Evolutionary conservation across 1,139 yeast genomes (phyloP), one percentile per base, ranked within the genome.

Genomic region (Meyerozyma smithsonii): DNA sequence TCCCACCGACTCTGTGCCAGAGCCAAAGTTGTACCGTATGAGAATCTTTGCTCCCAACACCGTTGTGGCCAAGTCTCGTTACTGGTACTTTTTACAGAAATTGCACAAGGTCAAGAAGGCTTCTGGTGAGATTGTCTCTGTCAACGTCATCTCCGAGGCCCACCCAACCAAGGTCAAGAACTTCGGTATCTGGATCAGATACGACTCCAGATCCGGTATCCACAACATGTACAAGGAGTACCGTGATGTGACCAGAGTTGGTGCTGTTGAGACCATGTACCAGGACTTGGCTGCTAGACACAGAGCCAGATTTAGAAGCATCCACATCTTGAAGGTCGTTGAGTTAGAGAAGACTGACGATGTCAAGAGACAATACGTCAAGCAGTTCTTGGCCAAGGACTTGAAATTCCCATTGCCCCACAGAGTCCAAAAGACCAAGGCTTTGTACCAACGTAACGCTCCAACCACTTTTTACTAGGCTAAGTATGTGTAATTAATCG

Each of bases 171-270:
- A 88, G 82, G 97, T 92, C 69, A 92, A 92, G 92, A 92, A 90
- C 88, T 92, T 89, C 71, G 98, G 97, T 81, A 74, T 94, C 79
- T 92, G 98, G 98, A 84, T 92, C 73, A 90, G 98, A 83, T 92
- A 94, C 88, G 98, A 94, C 73, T 92, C 99, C 59, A 94, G 98
- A 84, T 94, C 98, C 60, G 99, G 99, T 80, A 89, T 96, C 69
- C 98, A 94, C 95, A 92, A 92, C 95, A 92, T 92, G 97, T 92
- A 92, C 97, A 92, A 88, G 83, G 99, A 92, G 82, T 88, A 89
- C 94, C 90, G 98, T 79, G 98, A 92, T 65, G 95, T 90, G 62
- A 78, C 97, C 79, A 94, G 99, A 81, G 95, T 89, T 55, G 96
- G 89, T 73, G 98, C 98, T 62, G 97, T 92, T 69, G 96, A 87